A percentile compares a stretch with the other conserved stretches of the same genome.
Evolutionary conservation across 225 moss, liverwort and hornwort genomes (phyloP).

Genomic region (Marchantia paleacea): DNA sequence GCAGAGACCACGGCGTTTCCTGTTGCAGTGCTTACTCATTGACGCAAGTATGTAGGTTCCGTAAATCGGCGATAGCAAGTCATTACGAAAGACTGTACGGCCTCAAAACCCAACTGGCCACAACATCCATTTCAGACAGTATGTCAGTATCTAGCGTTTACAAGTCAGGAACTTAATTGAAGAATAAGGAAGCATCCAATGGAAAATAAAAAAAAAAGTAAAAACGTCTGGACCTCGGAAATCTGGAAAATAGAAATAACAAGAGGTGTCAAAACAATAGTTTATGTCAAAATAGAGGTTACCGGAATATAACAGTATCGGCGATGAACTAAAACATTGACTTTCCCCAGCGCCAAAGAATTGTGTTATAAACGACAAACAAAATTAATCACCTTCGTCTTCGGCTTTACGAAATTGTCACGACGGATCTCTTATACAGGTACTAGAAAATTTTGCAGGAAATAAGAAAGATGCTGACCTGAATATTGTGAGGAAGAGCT

Average conservation of each 20-base stretch:
- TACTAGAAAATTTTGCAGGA: background rate
- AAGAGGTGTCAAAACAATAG: no score
- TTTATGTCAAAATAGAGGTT: no score
- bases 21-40: constrained; percentile 33
- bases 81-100: constrained; percentile 46
- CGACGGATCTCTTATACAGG: no score
- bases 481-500: constrained; percentile 63
- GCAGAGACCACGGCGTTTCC: background rate
- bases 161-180: background rate
- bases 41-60: constrained; percentile 65
- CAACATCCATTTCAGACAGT: constrained; percentile 7
- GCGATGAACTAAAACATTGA: no score
- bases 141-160: background rate
- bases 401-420: no score
- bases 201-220: background rate
- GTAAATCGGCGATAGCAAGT: constrained; percentile 62
- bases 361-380: no score
- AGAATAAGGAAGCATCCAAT: background rate
- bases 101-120: constrained; percentile 36
- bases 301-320: background rate
- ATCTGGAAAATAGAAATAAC: no score
- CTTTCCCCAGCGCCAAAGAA: no score
- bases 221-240: no score
- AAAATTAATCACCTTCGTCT: no score
- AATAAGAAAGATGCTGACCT: constrained; percentile 36